These are phyloP conservation scores for Gossypium herbaceum DNA, from an alignment of 345 rosid genomes.

Conservation along the genomic window DNA sequence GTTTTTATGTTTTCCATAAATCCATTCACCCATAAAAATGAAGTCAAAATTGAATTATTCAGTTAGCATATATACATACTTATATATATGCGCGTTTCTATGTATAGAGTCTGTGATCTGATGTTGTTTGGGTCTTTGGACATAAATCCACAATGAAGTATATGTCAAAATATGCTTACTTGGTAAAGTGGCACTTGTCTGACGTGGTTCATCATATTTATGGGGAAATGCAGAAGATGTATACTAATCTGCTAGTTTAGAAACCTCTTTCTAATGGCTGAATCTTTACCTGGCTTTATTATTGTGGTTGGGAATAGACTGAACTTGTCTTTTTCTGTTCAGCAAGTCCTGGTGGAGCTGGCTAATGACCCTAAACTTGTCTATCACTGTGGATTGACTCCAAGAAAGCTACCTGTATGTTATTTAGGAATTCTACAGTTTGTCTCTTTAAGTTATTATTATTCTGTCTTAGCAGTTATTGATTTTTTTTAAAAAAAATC, in stretches of 20 bases:
- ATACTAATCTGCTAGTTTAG: not conserved
- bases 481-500: too few relatives aligned
- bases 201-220: not conserved
- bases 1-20: not conserved
- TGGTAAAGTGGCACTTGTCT: not conserved
- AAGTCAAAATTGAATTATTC: not conserved
- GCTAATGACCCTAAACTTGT: constrained; percentile 84
- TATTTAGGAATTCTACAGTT: constrained; percentile 18
- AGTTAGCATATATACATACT: not conserved
- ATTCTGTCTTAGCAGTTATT: constrained; percentile 10
- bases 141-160: not conserved
- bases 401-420: constrained; percentile 85
- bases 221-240: not conserved
- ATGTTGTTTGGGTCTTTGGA: not conserved
- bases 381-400: constrained; percentile 88
- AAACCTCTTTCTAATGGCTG: not conserved
- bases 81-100: too few relatives aligned
- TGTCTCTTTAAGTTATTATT: not conserved
- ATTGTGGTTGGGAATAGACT: constrained; percentile 14
- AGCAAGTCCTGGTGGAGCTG: constrained; percentile 76
- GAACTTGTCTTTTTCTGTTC: constrained; percentile 24
- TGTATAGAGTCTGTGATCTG: too few relatives aligned
- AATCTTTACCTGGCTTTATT: too few relatives aligned
- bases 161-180: not conserved
- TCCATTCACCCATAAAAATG: not conserved